Conservation (phyloP, 179 eudicot species). For the Silene noctiflora region DNA sequence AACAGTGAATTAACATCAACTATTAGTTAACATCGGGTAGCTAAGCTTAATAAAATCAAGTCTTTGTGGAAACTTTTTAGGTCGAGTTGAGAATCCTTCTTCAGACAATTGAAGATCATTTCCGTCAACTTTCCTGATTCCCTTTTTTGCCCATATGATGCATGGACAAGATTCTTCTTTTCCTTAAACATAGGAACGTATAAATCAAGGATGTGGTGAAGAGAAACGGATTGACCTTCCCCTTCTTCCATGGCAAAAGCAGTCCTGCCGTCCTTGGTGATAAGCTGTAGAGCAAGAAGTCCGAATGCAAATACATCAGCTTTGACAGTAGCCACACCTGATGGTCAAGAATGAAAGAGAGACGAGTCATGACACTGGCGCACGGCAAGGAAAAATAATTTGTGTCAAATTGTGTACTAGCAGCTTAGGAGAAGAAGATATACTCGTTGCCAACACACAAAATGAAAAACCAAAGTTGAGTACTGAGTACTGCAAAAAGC, state of each 20-base stretch:
- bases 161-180: slow-evolving; percentile 33
- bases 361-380: background rate
- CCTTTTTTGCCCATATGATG: slow-evolving; percentile 33
- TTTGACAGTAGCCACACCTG: slow-evolving; percentile 24
- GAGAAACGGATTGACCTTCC: slow-evolving; percentile 19
- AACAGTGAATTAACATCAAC: background rate
- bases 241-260: slow-evolving; percentile 31
- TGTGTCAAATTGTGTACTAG: too few relatives aligned
- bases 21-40: slow-evolving; percentile 16
- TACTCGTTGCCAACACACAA: too few relatives aligned
- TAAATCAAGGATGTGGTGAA: slow-evolving; percentile 34
- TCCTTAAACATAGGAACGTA: slow-evolving; percentile 30
- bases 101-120: slow-evolving; percentile 32
- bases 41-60: slow-evolving; percentile 28
- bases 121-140: slow-evolving; percentile 33
- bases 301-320: slow-evolving; percentile 35
- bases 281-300: slow-evolving; percentile 36
- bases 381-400: background rate
- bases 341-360: slow-evolving; percentile 1
- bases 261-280: slow-evolving; percentile 34
- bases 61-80: slow-evolving; percentile 29
- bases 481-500: background rate
- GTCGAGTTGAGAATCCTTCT: slow-evolving; percentile 29
- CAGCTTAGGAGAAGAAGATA: too few relatives aligned
- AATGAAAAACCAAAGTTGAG: background rate